Base-by-base conservation (phyloP, 2,329 filamentous ascomycete genomes). In the Neopestalotiopsis sp. region DNA sequence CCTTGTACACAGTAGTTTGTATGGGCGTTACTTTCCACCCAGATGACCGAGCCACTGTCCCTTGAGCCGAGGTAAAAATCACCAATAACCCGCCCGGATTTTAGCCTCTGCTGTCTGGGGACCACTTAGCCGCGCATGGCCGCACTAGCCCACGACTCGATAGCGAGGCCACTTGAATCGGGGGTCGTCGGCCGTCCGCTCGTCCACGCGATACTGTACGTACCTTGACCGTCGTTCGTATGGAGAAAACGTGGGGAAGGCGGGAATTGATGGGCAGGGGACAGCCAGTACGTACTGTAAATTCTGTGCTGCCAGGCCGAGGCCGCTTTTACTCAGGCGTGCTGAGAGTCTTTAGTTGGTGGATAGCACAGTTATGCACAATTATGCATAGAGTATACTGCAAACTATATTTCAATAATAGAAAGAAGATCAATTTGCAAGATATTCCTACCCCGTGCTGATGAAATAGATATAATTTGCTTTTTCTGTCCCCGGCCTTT, bases 1-100 rank as follows among this genome's bases (percentile, higher is more conserved):
- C 42, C 12, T 13, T n/a, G 42, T 17, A 24, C 17, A 24, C 14
- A 17, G 20, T n/a, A 56, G 9, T 24, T 38, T 38, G 17, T 62
- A 30, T 34, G 12, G 30, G 12, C 57, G 12, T 62, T 45, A 28
- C 64, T 17, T 65, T 67, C 64, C 65, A 52, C 68, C 65, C 68
- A 67, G 65, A 59, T 40, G 65, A 52, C 68, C 68, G 65, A 69
- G 59, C 56, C 17, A 49, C 40, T 42, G 34, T 64, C 65, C 65
- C 59, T 67, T 65, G 52, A 69, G 68, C 68, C 68, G 68, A 69
- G 68, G 68, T 69, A 69, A 67, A 69, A 57, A 17, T 32, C 34
- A 24, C 34, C 59, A 38, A 38, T 24, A 49, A 10, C 52, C 64
- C 45, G 45, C 24, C 49, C 28, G 13, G 20, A 14, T 32, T 49